A percentile compares a stretch with the other conserved stretches of the same genome.
Conservation (phyloP, 306 rosid genomes). For the Glycine latifolia region DNA sequence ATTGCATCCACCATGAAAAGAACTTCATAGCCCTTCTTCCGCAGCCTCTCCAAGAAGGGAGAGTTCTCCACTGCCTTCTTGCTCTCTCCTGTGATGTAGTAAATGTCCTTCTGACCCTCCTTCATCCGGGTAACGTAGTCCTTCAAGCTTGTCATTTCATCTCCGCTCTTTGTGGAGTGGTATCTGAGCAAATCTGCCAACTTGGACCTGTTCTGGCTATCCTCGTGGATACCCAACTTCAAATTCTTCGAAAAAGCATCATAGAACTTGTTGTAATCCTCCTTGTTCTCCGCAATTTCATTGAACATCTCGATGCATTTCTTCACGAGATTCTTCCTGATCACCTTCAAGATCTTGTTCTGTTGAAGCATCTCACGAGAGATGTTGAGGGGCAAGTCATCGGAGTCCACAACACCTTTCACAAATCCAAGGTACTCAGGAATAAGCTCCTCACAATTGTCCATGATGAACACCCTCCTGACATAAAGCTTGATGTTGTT, state of each 20-base stretch:
- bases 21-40: conserved; percentile 76
- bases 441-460: conserved; percentile 74
- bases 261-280: conserved; percentile 68
- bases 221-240: conserved; percentile 76
- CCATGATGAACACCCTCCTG: conserved; percentile 81
- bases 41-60: conserved; percentile 72
- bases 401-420: conserved; percentile 78
- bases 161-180: conserved; percentile 76
- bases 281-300: conserved; percentile 77
- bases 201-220: conserved; percentile 75
- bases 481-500: conserved; percentile 80
- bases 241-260: conserved; percentile 76
- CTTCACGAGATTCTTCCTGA: conserved; percentile 72
- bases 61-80: conserved; percentile 78
- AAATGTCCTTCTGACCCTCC: conserved; percentile 76
- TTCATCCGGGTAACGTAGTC: conserved; percentile 79
- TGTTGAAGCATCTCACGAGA: conserved; percentile 79
- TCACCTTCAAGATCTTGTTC: conserved; percentile 78
- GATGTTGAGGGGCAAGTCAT: conserved; percentile 78
- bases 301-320: conserved; percentile 85
- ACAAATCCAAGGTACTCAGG: conserved; percentile 80
- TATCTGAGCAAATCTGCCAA: conserved; percentile 71
- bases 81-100: conserved; percentile 78
- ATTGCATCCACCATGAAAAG: conserved; percentile 78
- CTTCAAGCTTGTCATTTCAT: conserved; percentile 74